These are phyloP conservation scores for Rhizomucor pusillus DNA, from an alignment of 371 early-diverging fungal species.

Conservation along the genomic window DNA sequence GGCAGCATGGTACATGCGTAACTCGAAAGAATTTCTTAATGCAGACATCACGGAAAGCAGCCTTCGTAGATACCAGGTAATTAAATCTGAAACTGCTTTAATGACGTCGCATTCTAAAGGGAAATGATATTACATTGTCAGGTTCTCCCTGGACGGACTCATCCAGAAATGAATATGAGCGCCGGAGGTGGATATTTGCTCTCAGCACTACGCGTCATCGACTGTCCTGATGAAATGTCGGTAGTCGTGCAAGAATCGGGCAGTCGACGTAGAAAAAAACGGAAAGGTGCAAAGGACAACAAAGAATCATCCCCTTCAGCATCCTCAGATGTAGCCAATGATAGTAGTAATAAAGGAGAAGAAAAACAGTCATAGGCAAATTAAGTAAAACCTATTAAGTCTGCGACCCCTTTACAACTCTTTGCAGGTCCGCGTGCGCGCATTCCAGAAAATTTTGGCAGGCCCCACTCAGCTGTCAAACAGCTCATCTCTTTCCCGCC, in stretches of 20 bases:
- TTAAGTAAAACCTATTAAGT: neutral
- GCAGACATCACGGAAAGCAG: slow-evolving; percentile 86
- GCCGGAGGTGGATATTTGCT: slow-evolving; percentile 86
- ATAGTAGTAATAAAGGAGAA: neutral
- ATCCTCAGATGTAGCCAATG: too few species aligned
- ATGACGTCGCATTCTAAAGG: neutral
- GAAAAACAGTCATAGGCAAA: neutral
- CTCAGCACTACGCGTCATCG: slow-evolving; percentile 64
- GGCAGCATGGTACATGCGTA: slow-evolving; percentile 70
- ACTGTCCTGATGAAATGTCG: slow-evolving; percentile 37
- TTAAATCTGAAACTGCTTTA: too few species aligned
- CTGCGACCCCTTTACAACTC: neutral
- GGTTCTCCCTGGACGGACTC: slow-evolving; percentile 87
- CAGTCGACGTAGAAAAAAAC: slow-evolving; percentile 17
- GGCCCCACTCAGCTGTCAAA: neutral
- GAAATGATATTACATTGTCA: slow-evolving; percentile 55
- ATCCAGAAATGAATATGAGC: slow-evolving; percentile 90
- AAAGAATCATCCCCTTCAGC: too few species aligned
- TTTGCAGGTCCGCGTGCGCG: neutral
- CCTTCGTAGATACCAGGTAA: slow-evolving; percentile 80
- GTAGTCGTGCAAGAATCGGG: slow-evolving; percentile 15
- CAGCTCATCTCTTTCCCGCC: neutral
- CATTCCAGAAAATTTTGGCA: neutral
- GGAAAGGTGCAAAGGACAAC: slow-evolving; percentile 11
- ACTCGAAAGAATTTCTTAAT: slow-evolving; percentile 68